Base-by-base conservation (phyloP, 2,329 filamentous ascomycete genomes). In the Shiraia sp. region DNA sequence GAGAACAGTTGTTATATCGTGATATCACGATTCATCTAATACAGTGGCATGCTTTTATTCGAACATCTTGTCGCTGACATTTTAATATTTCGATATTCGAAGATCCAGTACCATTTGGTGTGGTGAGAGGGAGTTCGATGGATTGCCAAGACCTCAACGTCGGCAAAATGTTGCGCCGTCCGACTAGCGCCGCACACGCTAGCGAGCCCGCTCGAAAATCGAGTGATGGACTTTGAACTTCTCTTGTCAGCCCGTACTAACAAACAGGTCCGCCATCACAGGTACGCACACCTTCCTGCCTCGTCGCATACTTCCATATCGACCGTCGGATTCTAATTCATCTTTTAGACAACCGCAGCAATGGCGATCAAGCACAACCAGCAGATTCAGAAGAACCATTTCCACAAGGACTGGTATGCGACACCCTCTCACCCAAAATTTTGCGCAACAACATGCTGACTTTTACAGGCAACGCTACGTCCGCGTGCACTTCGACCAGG, bases 321-420 rank as follows among this genome's bases (percentile, higher is more conserved):
- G 36, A 24, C 29, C 26, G 35, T 27, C 33, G 36, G 36, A 40
- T 27, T 35, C 49, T 57, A 47, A 59, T 40, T 28, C n/a, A 4
- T 29, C 32, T 10, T 3, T 9, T 15, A 45, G 51, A 53, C 49
- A 65, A 63, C 60, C 55, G 59, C 53, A 61, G 51, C 59, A 56
- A 68, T 68, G 91, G 88, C 92, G 83, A 96, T 97, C 90, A 95
- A 95, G 86, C 90, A 96, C 88, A 97, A 97, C 82, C 90, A 96
- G 83, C 88, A 92, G 82, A 87, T 96, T 78, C 87, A 88, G 75
- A 88, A 92, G 85, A 95, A 95, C 85, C 91, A 69, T 46, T 69
- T 69, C 63, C 65, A 66, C 61, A 67, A 67, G 59, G 91, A 99
- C 84, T 99, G 61, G 62, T 65, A 59, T 47, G 53, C 39, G 40